Conservation (phyloP, 208 protist genomes). For the Kentomonas sorsogonicus region DNA sequence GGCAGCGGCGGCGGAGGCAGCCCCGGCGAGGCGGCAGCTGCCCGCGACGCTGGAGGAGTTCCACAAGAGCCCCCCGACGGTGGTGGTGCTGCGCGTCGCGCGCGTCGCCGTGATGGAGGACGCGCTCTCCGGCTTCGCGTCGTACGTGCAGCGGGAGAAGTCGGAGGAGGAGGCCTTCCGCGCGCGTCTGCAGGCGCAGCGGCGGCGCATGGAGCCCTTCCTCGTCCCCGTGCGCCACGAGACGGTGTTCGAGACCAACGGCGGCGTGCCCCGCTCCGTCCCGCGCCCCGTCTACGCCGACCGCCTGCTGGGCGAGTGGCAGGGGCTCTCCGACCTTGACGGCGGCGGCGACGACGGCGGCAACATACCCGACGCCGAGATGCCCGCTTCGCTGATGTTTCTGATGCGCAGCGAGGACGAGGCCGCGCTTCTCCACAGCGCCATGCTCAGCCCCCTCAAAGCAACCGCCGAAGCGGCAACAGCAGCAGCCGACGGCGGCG, state of each 20-base stretch:
- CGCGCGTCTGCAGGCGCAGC: not conserved
- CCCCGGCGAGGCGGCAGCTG: constrained; percentile 15
- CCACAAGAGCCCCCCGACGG: constrained; percentile 28
- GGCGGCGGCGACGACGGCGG: not conserved
- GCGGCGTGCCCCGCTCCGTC: not conserved
- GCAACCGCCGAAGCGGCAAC: not conserved
- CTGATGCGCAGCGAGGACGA: constrained; percentile 27
- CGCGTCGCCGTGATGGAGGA: constrained; percentile 41
- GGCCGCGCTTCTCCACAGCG: constrained; percentile 17
- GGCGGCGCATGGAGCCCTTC: not conserved
- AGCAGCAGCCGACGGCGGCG: not conserved
- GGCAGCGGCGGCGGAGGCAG: not conserved
- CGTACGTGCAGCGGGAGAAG: constrained; percentile 30
- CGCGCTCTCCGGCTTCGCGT: constrained; percentile 44
- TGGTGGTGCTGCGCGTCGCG: constrained; percentile 29
- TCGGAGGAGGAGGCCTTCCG: constrained; percentile 19
- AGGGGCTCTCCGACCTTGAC: not conserved
- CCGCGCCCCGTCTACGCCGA: not conserved
- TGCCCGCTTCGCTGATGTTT: constrained; percentile 33
- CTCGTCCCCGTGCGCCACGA: not conserved
- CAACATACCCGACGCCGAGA: constrained; percentile 2
- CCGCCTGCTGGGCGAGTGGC: not conserved
- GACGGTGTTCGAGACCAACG: not conserved
- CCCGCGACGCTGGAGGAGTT: constrained; percentile 45
- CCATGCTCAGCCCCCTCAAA: not conserved